Percentiles rank a stretch among this genome's conserved stretches.
These are phyloP conservation scores for Yarrowia sp. DNA, from an alignment of 805 yeast species.

Conservation along the genomic window DNA sequence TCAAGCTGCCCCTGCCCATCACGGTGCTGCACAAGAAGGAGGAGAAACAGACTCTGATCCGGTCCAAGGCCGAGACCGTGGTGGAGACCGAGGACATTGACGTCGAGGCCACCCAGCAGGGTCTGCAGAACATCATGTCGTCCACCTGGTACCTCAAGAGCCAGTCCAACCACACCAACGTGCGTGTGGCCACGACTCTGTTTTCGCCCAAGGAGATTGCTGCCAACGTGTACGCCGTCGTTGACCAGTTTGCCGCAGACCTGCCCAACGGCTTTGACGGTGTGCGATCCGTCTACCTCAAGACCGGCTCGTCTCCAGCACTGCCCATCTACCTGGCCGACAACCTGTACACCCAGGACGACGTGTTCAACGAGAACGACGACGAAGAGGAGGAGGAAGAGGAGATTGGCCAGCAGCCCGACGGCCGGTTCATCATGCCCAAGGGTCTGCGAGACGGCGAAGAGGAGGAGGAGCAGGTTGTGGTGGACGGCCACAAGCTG, in stretches of 20 bases:
- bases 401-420: conserved; percentile 35
- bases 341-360: conserved; percentile 57
- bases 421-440: conserved; percentile 38
- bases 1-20: conserved; percentile 67
- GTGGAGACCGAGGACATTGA: conserved; percentile 54
- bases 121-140: conserved; percentile 62
- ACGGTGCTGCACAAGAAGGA: conserved; percentile 51
- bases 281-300: conserved; percentile 60
- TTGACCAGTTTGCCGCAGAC: conserved; percentile 54
- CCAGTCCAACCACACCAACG: conserved; percentile 69
- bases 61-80: conserved; percentile 41
- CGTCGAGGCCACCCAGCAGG: conserved; percentile 60
- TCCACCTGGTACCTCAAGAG: conserved; percentile 73
- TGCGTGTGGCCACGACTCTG: conserved; percentile 59
- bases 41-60: conserved; percentile 33
- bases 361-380: conserved; percentile 52
- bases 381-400: conserved; percentile 44
- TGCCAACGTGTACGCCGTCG: conserved; percentile 66
- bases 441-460: conserved; percentile 43
- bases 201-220: conserved; percentile 59
- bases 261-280: conserved; percentile 47
- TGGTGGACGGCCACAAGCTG: conserved; percentile 52
- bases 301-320: conserved; percentile 76
- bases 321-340: conserved; percentile 81
- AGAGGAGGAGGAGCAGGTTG: conserved; percentile 44